Evolutionary conservation across 2,329 filamentous ascomycete species (phyloP).

Genomic region (Phialophora verrucosa): DNA sequence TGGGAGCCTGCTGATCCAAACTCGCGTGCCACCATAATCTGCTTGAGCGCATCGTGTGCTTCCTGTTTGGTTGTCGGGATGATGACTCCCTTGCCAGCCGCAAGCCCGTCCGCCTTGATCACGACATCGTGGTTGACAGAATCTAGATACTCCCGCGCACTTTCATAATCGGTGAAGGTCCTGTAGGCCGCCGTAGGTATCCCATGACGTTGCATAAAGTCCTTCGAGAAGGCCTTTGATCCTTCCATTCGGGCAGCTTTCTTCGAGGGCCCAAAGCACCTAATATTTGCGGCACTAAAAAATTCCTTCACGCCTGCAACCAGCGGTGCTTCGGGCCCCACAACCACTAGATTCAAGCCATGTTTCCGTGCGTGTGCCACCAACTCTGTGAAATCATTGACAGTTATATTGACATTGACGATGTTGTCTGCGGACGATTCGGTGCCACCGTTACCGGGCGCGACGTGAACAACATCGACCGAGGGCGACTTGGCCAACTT

Average conservation of each 20-base stretch:
- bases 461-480: slow-evolving; percentile 74
- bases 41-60: slow-evolving; percentile 77
- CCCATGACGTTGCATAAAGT: slow-evolving; percentile 90
- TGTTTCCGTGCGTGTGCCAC: slow-evolving; percentile 76
- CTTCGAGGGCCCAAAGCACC: slow-evolving; percentile 83
- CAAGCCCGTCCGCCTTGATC: slow-evolving; percentile 91
- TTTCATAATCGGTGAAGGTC: slow-evolving; percentile 80
- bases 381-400: slow-evolving; percentile 78
- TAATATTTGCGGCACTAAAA: slow-evolving; percentile 76
- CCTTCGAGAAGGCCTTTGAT: slow-evolving; percentile 95
- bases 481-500: slow-evolving; percentile 82
- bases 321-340: slow-evolving; percentile 90
- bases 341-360: slow-evolving; percentile 79
- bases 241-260: slow-evolving; percentile 90
- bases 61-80: slow-evolving; percentile 82
- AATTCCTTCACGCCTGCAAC: slow-evolving; percentile 87
- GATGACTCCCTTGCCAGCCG: slow-evolving; percentile 94
- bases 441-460: slow-evolving; percentile 86
- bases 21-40: slow-evolving; percentile 87
- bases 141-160: slow-evolving; percentile 76
- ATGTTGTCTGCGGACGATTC: slow-evolving; percentile 59
- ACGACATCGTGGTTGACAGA: slow-evolving; percentile 75
- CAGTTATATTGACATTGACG: slow-evolving; percentile 73
- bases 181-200: slow-evolving; percentile 91
- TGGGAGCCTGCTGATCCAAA: slow-evolving; percentile 87